Conservation (phyloP, 345 rosid species). For the Rubroshorea leprosula region DNA sequence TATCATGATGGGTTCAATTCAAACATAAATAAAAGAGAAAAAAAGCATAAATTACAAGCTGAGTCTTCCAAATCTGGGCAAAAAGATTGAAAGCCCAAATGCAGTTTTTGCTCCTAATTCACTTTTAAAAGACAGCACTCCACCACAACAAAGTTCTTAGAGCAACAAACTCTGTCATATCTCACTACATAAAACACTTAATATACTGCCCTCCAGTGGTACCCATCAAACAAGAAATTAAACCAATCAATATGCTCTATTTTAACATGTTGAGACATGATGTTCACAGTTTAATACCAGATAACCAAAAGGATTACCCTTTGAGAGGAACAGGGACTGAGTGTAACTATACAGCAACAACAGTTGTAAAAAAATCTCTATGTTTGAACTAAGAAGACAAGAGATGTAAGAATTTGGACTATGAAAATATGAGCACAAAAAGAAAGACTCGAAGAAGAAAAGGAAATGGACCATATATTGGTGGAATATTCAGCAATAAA, state of each 20-base stretch:
- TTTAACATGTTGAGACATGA: too few species aligned
- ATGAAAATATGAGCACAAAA: too few species aligned
- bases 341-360: neutral
- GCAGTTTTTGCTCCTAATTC: neutral
- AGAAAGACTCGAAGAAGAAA: neutral
- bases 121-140: too few species aligned
- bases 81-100: slow-evolving; percentile 4
- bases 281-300: too few species aligned
- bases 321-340: too few species aligned
- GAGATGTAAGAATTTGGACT: too few species aligned
- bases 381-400: too few species aligned
- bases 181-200: neutral
- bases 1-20: too few species aligned
- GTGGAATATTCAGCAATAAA: neutral
- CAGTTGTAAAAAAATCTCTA: too few species aligned
- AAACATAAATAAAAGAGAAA: neutral
- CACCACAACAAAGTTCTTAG: neutral
- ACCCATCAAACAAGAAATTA: neutral
- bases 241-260: neutral
- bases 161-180: neutral
- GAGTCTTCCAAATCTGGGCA: neutral
- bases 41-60: neutral
- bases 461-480: neutral
- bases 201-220: neutral
- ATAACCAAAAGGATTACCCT: too few species aligned